Percentiles rank a stretch among this genome's conserved stretches.
Evolutionary conservation across 805 yeast species (phyloP).

Genomic region (Wickerhamomyces tratensis): DNA sequence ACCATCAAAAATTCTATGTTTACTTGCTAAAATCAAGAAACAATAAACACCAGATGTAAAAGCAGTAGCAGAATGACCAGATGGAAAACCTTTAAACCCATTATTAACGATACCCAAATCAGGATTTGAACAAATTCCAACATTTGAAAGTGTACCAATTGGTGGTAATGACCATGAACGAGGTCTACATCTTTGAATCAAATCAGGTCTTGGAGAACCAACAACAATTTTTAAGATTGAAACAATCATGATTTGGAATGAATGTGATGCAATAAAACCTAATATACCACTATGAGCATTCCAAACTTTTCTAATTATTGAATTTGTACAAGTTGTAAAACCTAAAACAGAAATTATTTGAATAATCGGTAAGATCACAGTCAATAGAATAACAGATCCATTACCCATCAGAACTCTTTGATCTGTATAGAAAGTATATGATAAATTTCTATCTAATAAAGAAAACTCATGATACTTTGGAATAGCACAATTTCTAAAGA

Average conservation of each 20-base stretch:
- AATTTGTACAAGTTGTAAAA: constrained; percentile 7
- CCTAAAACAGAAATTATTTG: constrained; percentile 15
- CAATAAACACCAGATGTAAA: constrained; percentile 35
- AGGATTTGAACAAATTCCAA: constrained; percentile 35
- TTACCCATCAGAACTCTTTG: constrained; percentile 20
- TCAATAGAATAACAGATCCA: constrained; percentile 20
- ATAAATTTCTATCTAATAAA: constrained; percentile 20
- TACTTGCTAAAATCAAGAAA: constrained; percentile 24
- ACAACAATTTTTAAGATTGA: constrained; percentile 36
- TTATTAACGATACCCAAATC: constrained; percentile 28
- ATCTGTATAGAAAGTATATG: constrained; percentile 27
- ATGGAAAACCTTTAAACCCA: constrained; percentile 50
- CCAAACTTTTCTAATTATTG: constrained; percentile 24
- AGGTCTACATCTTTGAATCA: constrained; percentile 40
- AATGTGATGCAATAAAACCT: constrained; percentile 26
- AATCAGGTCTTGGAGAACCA: constrained; percentile 45
- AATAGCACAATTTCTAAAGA: constrained; percentile 22
- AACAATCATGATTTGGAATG: constrained; percentile 28
- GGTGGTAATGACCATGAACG: constrained; percentile 21
- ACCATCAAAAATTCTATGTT: constrained; percentile 25
- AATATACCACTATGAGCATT: constrained; percentile 28
- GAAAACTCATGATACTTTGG: constrained; percentile 34
- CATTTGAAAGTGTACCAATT: constrained; percentile 28
- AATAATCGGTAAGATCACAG: constrained; percentile 23
- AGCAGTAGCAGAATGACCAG: constrained; percentile 45